phyloP scores from a whole-genome alignment of 2,329 filamentous ascomycete genomes.

The Cryphonectria japonica region DNA sequence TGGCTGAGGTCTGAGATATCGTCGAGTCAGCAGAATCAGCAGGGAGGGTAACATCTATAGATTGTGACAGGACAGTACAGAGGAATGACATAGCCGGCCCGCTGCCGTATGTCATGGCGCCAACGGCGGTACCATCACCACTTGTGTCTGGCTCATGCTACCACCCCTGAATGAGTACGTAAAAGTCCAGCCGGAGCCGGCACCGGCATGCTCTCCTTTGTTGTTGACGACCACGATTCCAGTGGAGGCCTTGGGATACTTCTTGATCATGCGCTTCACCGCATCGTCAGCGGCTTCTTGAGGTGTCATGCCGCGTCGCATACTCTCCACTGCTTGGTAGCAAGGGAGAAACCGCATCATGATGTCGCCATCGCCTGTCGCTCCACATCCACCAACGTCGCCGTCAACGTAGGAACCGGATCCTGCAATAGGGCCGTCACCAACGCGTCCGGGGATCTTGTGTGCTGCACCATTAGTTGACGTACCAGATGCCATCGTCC shows the following conservation, averaged over 20 bases:
- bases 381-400: slow-evolving; percentile 58
- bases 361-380: slow-evolving; percentile 60
- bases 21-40: slow-evolving; percentile 8
- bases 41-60: not conserved
- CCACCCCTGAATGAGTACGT: slow-evolving; percentile 56
- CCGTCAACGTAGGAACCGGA: slow-evolving; percentile 59
- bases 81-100: not conserved
- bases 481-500: slow-evolving; percentile 57
- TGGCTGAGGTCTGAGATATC: slow-evolving; percentile 43
- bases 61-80: not conserved
- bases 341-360: slow-evolving; percentile 63
- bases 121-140: slow-evolving; percentile 47
- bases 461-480: slow-evolving; percentile 59
- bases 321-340: slow-evolving; percentile 60
- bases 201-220: slow-evolving; percentile 53
- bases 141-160: slow-evolving; percentile 49
- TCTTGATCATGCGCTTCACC: slow-evolving; percentile 52
- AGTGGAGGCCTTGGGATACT: slow-evolving; percentile 50
- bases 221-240: slow-evolving; percentile 57
- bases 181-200: slow-evolving; percentile 58
- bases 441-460: slow-evolving; percentile 59
- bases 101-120: not conserved
- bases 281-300: slow-evolving; percentile 54
- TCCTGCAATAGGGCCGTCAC: slow-evolving; percentile 58
- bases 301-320: slow-evolving; percentile 53